phyloP scores from a whole-genome alignment of 352 stramenopile species.

The Hyaloperonospora arabidopsidis region DNA sequence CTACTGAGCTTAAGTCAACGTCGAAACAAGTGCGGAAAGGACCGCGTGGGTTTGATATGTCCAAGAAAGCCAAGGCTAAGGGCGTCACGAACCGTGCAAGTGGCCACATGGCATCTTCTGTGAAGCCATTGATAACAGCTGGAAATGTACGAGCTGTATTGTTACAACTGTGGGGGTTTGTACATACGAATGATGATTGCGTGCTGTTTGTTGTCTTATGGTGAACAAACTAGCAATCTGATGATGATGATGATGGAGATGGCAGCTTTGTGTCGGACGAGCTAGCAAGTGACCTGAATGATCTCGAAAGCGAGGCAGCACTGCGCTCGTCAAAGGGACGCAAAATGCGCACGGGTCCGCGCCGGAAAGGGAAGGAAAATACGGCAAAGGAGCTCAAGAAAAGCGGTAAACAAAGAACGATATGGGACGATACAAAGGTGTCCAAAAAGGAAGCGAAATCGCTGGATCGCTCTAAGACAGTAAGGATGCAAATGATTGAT shows the following conservation, averaged over 20 bases:
- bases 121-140: constrained; percentile 25
- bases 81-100: constrained; percentile 37
- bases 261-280: constrained; percentile 40
- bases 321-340: constrained; percentile 32
- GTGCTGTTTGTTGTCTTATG: not conserved
- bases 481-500: constrained; percentile 17
- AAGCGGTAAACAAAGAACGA: constrained; percentile 77
- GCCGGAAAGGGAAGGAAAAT: constrained; percentile 56
- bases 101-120: constrained; percentile 38
- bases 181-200: constrained; percentile 10
- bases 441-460: constrained; percentile 75
- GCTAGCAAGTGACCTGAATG: constrained; percentile 46
- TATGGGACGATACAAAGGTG: constrained; percentile 81
- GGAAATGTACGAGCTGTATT: constrained; percentile 25
- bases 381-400: constrained; percentile 42
- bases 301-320: constrained; percentile 46
- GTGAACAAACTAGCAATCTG: constrained; percentile 33
- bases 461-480: constrained; percentile 62
- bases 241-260: constrained; percentile 60
- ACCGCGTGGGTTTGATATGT: constrained; percentile 53
- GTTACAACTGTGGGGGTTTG: constrained; percentile 3
- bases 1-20: constrained; percentile 58
- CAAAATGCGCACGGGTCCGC: constrained; percentile 61
- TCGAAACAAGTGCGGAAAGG: constrained; percentile 53
- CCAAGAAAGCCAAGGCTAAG: constrained; percentile 63